Base-by-base conservation (phyloP, 257 asterid genomes). In the Solanum phureja region DNA sequence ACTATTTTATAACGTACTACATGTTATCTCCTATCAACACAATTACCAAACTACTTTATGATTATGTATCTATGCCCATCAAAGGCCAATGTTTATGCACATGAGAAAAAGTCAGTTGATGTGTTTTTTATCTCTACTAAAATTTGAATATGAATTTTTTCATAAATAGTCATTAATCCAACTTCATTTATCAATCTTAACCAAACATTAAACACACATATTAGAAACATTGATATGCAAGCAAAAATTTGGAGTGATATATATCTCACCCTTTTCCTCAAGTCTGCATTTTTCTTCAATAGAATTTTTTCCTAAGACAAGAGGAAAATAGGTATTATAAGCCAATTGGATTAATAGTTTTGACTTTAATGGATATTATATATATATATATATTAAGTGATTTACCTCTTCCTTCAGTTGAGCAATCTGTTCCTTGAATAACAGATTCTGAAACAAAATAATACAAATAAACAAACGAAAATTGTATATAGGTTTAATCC, bases 341-440 rank as follows among this genome's bases (percentile, higher is more conserved):
- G 11, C 4, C 42, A 81, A 46, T 1, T 46, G 85, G 11, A 27
- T 49, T 49, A 29, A 81, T 16, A 27, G 6, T 14, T 29, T 58
- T 29, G 27, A 8, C 10, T 81, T 27, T 8, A 8, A 72, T 34
- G 64, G 37, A 18, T 11, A 76, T 31, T 86, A 2, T 62, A 19
- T 74, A 42, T 42, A 10, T 40, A 33, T 34, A 24, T 75, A 76
- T n/a, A 75, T 5, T 0, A 58, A 58, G 66, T 58, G n/a, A 58
- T 21, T 21, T 89, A 94, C 96, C 96, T 89, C 85, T 89, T 89
- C 89, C 88, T 88, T 91, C 35, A 93, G 86, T 83, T 52, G 90
- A 86, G 90, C 90, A 86, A 93, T 87, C 66, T 91, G 89, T 86
- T 92, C 93, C 85, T 58, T 89, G 24, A 83, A 87, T 75, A 93